Percentiles rank a stretch among this genome's conserved stretches.
These are phyloP conservation scores for Leucocoprinus sp. DNA, from an alignment of 768 basidiomycete genomes.

Conservation along the genomic window DNA sequence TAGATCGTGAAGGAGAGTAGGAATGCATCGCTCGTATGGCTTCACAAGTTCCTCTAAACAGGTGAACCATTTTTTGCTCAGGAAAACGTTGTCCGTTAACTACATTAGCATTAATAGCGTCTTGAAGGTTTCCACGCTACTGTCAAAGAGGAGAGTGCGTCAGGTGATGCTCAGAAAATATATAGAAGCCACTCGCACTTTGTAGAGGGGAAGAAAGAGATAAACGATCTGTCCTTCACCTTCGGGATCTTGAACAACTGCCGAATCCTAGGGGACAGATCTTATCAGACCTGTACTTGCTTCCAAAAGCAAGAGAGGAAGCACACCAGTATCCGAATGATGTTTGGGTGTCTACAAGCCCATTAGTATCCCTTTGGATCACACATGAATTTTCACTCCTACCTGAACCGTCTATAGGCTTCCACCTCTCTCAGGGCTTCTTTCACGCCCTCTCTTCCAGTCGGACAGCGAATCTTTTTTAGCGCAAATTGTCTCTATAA, in stretches of 20 bases:
- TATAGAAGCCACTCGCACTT: slow-evolving; percentile 36
- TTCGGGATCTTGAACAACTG: slow-evolving; percentile 87
- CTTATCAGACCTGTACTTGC: background rate
- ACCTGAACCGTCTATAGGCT: slow-evolving; percentile 93
- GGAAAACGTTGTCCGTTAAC: slow-evolving; percentile 78
- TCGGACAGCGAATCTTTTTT: slow-evolving; percentile 94
- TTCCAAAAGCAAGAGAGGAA: background rate
- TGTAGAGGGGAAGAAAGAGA: slow-evolving; percentile 90
- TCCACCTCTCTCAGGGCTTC: slow-evolving; percentile 87
- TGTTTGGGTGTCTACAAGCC: slow-evolving; percentile 79
- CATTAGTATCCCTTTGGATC: slow-evolving; percentile 2
- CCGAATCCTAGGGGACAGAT: slow-evolving; percentile 61
- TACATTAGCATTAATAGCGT: slow-evolving; percentile 81
- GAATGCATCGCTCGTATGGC: slow-evolving; percentile 94
- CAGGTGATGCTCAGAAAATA: background rate
- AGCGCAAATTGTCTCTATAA: slow-evolving; percentile 82
- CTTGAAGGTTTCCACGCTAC: slow-evolving; percentile 90
- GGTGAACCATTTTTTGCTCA: slow-evolving; percentile 78
- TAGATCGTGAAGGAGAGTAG: slow-evolving; percentile 48
- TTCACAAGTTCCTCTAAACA: slow-evolving; percentile 92
- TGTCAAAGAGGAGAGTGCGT: background rate
- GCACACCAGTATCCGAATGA: slow-evolving; percentile 83
- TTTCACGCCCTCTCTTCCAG: slow-evolving; percentile 79
- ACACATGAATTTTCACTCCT: slow-evolving; percentile 19
- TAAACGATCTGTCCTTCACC: slow-evolving; percentile 95